Percentiles rank a stretch among this genome's conserved stretches.
These are phyloP conservation scores for Populus tomentosa DNA, from an alignment of 441 rosid genomes.

Conservation along the genomic window DNA sequence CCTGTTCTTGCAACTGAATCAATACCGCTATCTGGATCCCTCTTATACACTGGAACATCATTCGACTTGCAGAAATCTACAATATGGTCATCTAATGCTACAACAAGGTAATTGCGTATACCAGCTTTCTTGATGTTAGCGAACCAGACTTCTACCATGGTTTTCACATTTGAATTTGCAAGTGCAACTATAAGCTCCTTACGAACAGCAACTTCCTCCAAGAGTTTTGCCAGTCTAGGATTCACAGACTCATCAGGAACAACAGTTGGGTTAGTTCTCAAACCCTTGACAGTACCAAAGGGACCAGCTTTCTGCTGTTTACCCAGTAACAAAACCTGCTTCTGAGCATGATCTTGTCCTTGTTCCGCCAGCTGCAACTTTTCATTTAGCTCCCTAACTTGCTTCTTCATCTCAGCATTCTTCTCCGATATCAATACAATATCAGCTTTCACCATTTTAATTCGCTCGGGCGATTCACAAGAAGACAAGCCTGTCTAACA, in stretches of 20 bases:
- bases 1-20: conserved; percentile 73
- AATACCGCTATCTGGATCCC: conserved; percentile 67
- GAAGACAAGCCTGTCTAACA: conserved; percentile 49
- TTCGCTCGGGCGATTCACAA: conserved; percentile 64
- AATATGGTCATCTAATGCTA: conserved; percentile 73
- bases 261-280: conserved; percentile 70
- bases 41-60: conserved; percentile 73
- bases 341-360: conserved; percentile 68
- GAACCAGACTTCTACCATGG: conserved; percentile 73
- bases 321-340: conserved; percentile 71
- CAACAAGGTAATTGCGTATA: conserved; percentile 70
- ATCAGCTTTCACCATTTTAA: conserved; percentile 65
- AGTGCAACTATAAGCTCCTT: conserved; percentile 91
- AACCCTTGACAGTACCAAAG: conserved; percentile 84
- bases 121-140: conserved; percentile 73
- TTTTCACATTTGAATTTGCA: conserved; percentile 76
- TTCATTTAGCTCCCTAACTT: conserved; percentile 54
- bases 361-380: conserved; percentile 66
- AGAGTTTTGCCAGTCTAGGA: conserved; percentile 68
- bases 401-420: conserved; percentile 60
- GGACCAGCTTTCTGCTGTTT: conserved; percentile 79
- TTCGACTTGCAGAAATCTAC: conserved; percentile 68
- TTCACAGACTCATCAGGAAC: conserved; percentile 70
- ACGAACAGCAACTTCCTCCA: conserved; percentile 54
- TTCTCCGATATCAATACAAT: conserved; percentile 59